phyloP scores from a whole-genome alignment of 129 eudicot species.

The Arctium lappa region DNA sequence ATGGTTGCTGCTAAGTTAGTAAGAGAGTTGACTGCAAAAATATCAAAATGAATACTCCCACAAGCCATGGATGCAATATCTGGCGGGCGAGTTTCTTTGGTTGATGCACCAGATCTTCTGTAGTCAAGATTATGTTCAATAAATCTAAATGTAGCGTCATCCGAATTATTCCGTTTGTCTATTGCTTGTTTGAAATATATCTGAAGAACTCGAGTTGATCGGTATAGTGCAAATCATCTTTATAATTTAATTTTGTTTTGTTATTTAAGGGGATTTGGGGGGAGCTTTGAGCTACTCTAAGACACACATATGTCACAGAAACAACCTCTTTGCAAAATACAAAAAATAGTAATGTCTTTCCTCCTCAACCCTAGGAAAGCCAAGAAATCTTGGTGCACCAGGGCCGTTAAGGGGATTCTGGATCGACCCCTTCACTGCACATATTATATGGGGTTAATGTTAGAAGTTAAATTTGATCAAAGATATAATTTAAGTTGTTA shows the following conservation, averaged over 20 bases:
- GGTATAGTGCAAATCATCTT: conserved; percentile 15
- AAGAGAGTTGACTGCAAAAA: conserved; percentile 88
- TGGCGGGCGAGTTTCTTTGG: conserved; percentile 5
- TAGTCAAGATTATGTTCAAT: conserved; percentile 23
- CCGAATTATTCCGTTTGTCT: conserved; percentile 4
- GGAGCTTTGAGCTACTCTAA: not conserved
- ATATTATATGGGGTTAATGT: not conserved
- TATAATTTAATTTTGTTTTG: not conserved
- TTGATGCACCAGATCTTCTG: conserved; percentile 12
- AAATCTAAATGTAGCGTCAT: not conserved
- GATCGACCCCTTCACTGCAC: not conserved
- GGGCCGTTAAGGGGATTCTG: not conserved
- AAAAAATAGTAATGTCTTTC: not conserved
- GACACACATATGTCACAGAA: not conserved
- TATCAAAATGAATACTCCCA: conserved; percentile 55
- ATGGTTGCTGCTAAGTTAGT: conserved; percentile 98
- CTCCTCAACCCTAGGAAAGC: not conserved
- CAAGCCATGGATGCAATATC: conserved; percentile 10
- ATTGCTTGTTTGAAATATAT: conserved; percentile 11
- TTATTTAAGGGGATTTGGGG: not conserved
- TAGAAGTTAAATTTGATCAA: conserved; percentile 12
- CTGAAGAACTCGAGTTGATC: conserved; percentile 7
- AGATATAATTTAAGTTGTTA: conserved; percentile 10
- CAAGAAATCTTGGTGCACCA: not conserved
- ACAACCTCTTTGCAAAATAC: not conserved